Conservation (phyloP, 2,329 filamentous ascomycete genomes). For the Colletotrichum coccodes region DNA sequence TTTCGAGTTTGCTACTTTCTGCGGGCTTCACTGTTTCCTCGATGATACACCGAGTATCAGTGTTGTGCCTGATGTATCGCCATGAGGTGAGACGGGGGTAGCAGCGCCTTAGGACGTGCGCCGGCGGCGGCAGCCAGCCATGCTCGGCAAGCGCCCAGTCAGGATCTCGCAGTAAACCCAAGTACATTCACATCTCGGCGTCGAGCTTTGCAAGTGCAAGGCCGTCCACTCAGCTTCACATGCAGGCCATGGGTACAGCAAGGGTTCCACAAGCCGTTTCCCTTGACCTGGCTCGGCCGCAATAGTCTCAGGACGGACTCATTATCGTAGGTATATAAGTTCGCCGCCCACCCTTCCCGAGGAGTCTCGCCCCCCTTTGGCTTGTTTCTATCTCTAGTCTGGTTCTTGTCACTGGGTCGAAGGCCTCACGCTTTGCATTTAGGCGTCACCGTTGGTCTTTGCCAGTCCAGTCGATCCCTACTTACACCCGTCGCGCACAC, state of each 20-base stretch:
- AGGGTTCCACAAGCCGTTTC: conserved; percentile 13
- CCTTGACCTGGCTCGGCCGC: conserved; percentile 19
- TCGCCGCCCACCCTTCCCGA: conserved; percentile 7
- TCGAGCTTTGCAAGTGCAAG: conserved; percentile 22
- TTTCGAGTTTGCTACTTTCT: background rate
- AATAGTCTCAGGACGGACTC: conserved; percentile 7
- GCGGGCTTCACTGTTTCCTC: background rate
- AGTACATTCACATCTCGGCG: background rate
- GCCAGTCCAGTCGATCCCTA: conserved; percentile 25
- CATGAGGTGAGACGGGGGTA: background rate
- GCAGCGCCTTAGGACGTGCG: background rate
- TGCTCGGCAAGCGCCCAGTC: conserved; percentile 20
- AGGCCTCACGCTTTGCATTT: conserved; percentile 2
- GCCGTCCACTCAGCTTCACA: conserved; percentile 19
- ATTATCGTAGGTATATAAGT: conserved; percentile 23
- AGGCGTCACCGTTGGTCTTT: conserved; percentile 7
- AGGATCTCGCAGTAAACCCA: background rate
- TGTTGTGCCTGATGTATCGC: background rate
- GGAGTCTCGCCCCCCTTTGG: background rate
- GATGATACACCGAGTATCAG: background rate
- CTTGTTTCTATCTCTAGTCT: conserved; percentile 6
- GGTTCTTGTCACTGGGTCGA: conserved; percentile 8
- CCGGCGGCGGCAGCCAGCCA: conserved; percentile 22
- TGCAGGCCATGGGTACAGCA: conserved; percentile 22
- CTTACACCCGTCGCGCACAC: background rate